Base-by-base conservation (phyloP, 371 early-diverging fungal genomes). In the Smittium mucronatum region DNA sequence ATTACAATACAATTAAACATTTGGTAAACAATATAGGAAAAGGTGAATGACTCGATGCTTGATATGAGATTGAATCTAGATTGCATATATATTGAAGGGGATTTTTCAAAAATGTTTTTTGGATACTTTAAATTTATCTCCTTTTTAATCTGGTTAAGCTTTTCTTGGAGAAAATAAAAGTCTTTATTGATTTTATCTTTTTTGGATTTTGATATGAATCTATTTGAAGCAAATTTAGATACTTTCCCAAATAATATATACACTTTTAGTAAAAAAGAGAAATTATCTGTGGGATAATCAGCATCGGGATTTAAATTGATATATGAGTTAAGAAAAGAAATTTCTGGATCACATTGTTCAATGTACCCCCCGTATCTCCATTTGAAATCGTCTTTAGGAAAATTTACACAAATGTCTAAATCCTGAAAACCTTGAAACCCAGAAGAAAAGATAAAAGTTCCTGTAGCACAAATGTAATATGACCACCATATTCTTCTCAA, bases 381-480 rank as follows among this genome's bases (percentile, higher is more conserved):
- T 59, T 26, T 59, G 59, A 59, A 59, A 59, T 59, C 59, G 26
- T 59, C 28, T 59, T 59, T 59, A n/a, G 59, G 59, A 28, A n/a
- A 59, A 28, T 59, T 59, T 26, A 59, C 59, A 59, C 15, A 15
- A 5, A 59, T 59, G 59, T 59, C 59, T 59, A 5, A 21, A 5
- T 59, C 25, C 2, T 59, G 25, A 26, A 59, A 59, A 28, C n/a
- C 2, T 5, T 2, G 15, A 59, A 59, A 59, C 5, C 28, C 28
- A 59, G n/a, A 15, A 26, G 15, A n/a, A 28, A 59, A 59, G 11
- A 59, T 15, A 59, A 21, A 59, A 16, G 15, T 59, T 8, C 59
- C 59, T n/a, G 26, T 5, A 59, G 28, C 26, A 26, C 26, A 59
- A 59, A 59, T 59, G 59, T 59, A 59, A 26, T 59, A 59, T 59